Evolutionary conservation across 495 filamentous ascomycete species (phyloP).

Genomic region (Penicillium cataractarum): DNA sequence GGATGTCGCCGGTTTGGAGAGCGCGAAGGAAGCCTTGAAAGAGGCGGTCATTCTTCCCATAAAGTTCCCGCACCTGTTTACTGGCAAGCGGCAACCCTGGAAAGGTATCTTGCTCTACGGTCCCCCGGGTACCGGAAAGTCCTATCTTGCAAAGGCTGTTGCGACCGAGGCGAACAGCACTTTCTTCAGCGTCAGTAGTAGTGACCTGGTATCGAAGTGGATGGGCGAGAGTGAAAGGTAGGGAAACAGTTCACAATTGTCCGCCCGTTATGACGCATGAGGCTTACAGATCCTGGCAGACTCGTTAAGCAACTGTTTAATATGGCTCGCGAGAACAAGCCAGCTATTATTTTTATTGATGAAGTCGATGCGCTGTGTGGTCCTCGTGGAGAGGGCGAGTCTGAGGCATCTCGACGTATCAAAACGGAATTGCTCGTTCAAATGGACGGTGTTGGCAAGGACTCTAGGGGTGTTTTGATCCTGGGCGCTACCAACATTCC

Average conservation of each 20-base stretch:
- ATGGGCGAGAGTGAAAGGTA: slow-evolving; percentile 99
- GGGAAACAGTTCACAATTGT: background rate
- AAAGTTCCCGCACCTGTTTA: slow-evolving; percentile 96
- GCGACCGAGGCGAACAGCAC: slow-evolving; percentile 98
- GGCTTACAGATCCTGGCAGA: slow-evolving; percentile 49
- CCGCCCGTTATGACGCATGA: slow-evolving; percentile 4
- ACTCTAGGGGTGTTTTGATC: slow-evolving; percentile 90
- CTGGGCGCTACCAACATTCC: slow-evolving; percentile 98
- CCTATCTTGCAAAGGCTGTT: slow-evolving; percentile 94
- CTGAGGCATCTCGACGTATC: slow-evolving; percentile 93
- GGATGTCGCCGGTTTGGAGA: slow-evolving; percentile 95
- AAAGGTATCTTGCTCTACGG: slow-evolving; percentile 97
- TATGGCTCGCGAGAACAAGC: slow-evolving; percentile 98
- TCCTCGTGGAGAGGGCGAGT: slow-evolving; percentile 95
- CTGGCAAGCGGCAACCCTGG: slow-evolving; percentile 97
- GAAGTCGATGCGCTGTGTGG: slow-evolving; percentile 98
- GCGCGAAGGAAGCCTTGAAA: slow-evolving; percentile 94
- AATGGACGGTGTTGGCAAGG: slow-evolving; percentile 98
- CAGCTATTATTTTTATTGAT: slow-evolving; percentile 99
- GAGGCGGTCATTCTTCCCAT: slow-evolving; percentile 97
- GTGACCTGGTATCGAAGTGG: slow-evolving; percentile 97
- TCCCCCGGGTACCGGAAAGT: slow-evolving; percentile 95
- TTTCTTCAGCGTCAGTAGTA: slow-evolving; percentile 98
- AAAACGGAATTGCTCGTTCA: slow-evolving; percentile 98
- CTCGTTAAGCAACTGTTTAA: slow-evolving; percentile 96